Evolutionary conservation across 2,329 filamentous ascomycete species (phyloP).

Genomic region (Zymoseptoria pseudotritici): DNA sequence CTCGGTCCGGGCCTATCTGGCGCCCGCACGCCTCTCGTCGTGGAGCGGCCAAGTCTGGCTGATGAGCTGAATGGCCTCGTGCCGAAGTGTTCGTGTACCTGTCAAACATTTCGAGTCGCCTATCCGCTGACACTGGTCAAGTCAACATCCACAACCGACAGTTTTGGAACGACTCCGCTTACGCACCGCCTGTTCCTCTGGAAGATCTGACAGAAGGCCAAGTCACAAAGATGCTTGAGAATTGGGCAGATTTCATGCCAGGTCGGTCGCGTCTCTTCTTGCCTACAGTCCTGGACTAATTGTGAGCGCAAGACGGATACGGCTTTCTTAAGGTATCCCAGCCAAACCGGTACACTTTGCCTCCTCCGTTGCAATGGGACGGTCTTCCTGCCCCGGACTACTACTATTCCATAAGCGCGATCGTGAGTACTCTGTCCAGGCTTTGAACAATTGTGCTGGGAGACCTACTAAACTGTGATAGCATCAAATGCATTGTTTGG

Average conservation of each 20-base stretch:
- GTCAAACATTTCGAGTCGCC: neutral
- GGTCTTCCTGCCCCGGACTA: constrained; percentile 3
- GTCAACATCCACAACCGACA: constrained; percentile 1
- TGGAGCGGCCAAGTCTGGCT: no score
- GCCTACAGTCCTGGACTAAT: neutral
- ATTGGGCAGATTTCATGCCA: constrained; percentile 3
- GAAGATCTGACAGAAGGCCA: constrained; percentile 1
- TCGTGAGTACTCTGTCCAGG: no score
- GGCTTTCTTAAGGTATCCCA: constrained; percentile 5
- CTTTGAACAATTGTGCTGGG: no score
- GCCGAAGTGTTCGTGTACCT: constrained; percentile 3
- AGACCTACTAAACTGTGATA: no score
- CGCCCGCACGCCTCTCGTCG: no score
- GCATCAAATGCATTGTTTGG: constrained; percentile 8
- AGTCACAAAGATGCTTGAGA: constrained; percentile 1
- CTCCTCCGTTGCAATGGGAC: constrained; percentile 3
- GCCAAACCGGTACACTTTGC: constrained; percentile 3
- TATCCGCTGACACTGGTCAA: neutral
- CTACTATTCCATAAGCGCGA: constrained; percentile 5
- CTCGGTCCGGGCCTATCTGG: no score
- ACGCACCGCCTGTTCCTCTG: constrained; percentile 1
- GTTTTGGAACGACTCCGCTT: constrained; percentile 4
- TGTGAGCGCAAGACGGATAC: neutral
- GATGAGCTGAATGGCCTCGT: constrained; percentile 5
- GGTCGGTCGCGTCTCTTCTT: neutral